These are phyloP conservation scores for Scedosporium boydii DNA, from an alignment of 2,329 filamentous ascomycete species.

Conservation along the genomic window DNA sequence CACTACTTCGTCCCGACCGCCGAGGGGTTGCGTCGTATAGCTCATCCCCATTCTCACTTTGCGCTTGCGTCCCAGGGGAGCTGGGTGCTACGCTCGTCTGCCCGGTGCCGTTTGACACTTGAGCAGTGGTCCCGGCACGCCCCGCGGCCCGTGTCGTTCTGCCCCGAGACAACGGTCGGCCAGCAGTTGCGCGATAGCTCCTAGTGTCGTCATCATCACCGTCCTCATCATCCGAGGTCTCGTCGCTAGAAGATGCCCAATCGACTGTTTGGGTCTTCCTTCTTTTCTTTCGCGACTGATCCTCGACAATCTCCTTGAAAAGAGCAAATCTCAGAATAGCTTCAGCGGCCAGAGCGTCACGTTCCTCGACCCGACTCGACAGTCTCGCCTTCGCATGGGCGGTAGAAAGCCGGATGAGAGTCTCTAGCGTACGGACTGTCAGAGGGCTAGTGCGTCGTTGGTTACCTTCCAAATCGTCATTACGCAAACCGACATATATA, in stretches of 20 bases:
- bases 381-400: constrained; percentile 90
- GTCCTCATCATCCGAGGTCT: constrained; percentile 51
- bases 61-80: constrained; percentile 5
- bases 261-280: constrained; percentile 56
- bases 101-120: background rate
- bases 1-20: constrained; percentile 12
- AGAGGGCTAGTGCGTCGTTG: constrained; percentile 89
- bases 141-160: background rate
- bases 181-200: background rate
- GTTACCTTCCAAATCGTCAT: constrained; percentile 92
- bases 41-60: constrained; percentile 32
- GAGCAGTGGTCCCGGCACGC: background rate
- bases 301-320: constrained; percentile 86
- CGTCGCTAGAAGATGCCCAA: constrained; percentile 49
- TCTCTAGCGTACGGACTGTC: constrained; percentile 94
- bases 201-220: constrained; percentile 26
- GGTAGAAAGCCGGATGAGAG: constrained; percentile 92
- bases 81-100: background rate
- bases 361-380: constrained; percentile 79
- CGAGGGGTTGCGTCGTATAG: constrained; percentile 31
- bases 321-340: constrained; percentile 85
- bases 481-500: constrained; percentile 84
- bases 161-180: background rate
- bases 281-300: constrained; percentile 74
- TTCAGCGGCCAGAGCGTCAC: constrained; percentile 81